Conservation (phyloP, 352 stramenopile genomes). For the Pythium apleroticum region DNA sequence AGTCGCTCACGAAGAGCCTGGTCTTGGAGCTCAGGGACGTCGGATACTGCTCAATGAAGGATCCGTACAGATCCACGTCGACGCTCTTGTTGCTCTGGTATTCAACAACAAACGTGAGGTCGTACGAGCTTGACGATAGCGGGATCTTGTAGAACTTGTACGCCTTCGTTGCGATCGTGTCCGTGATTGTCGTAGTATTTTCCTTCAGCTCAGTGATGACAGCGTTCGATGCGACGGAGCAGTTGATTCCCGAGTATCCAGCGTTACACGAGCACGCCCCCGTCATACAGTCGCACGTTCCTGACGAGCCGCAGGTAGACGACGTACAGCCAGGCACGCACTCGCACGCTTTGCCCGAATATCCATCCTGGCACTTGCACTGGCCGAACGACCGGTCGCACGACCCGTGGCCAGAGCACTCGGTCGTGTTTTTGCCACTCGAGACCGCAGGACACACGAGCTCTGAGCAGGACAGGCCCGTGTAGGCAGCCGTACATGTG, state of each 20-base stretch:
- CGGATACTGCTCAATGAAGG: conserved; percentile 61
- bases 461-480: conserved; percentile 54
- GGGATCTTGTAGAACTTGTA: conserved; percentile 77
- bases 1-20: conserved; percentile 59
- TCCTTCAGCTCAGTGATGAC: conserved; percentile 32
- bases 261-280: conserved; percentile 50
- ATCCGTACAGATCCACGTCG: conserved; percentile 74
- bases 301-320: conserved; percentile 39
- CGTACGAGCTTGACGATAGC: conserved; percentile 59
- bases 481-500: conserved; percentile 48
- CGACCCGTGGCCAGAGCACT: conserved; percentile 68
- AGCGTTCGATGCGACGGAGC: conserved; percentile 24
- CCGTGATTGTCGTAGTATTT: conserved; percentile 21
- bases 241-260: conserved; percentile 50
- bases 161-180: conserved; percentile 42
- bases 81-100: conserved; percentile 29
- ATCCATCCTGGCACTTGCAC: conserved; percentile 55
- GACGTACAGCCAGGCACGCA: conserved; percentile 65
- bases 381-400: conserved; percentile 48
- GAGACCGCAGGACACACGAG: conserved; percentile 46
- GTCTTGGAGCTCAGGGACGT: conserved; percentile 47
- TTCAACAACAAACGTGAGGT: conserved; percentile 59
- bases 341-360: conserved; percentile 63
- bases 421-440: conserved; percentile 38
- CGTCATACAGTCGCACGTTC: conserved; percentile 61